Base-by-base conservation (phyloP, 768 basidiomycete species). In the Kwoniella dejecticola region DNA sequence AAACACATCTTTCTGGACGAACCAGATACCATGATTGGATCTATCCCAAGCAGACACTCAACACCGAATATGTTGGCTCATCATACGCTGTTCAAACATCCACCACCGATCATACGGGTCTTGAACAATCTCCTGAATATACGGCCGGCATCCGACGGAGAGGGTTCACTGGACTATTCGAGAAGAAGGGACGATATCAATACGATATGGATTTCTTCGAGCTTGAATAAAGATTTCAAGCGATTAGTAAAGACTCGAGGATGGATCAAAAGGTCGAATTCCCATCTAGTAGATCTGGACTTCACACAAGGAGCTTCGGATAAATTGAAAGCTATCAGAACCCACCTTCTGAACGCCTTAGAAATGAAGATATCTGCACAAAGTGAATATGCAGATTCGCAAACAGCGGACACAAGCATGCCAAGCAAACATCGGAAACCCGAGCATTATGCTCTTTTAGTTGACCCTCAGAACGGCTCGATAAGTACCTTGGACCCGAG, bases 191-290 rank as follows among this genome's bases (percentile, higher is more conserved):
- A 63, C 41, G 47, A 53, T 26, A 41, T 63, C 7, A 57, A 50
- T 21, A 60, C 57, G 8, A 57, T 64, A 24, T 64, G 63, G 63
- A 58, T 47, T 26, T 54, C 50, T 30, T 58, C 63, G 7, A 58
- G 42, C n/a, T 45, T 64, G 50, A 40, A 27, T 23, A 59, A 47
- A 24, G 57, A 52, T 19, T 49, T 60, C 19, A 59, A 56, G 31
- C 23, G 57, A 27, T 52, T 60, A 2, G 52, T 64, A 0, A 59
- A 60, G 38, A 54, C 40, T 19, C 12, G 57, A 21, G 63, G 63
- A 12, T 64, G 63, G 63, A 44, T 64, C 4, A 31, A 38, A 26
- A 46, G 19, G 23, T 41, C 40, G 6, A 49, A 52, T 12, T 41
- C 23, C 8, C 13, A 38, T 24, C 44, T 50, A 27, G 52, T 64